A percentile compares a stretch with the other conserved stretches of the same genome.
These are phyloP conservation scores for Aspergillus ustus DNA, from an alignment of 2,329 filamentous ascomycete genomes.

Conservation along the genomic window DNA sequence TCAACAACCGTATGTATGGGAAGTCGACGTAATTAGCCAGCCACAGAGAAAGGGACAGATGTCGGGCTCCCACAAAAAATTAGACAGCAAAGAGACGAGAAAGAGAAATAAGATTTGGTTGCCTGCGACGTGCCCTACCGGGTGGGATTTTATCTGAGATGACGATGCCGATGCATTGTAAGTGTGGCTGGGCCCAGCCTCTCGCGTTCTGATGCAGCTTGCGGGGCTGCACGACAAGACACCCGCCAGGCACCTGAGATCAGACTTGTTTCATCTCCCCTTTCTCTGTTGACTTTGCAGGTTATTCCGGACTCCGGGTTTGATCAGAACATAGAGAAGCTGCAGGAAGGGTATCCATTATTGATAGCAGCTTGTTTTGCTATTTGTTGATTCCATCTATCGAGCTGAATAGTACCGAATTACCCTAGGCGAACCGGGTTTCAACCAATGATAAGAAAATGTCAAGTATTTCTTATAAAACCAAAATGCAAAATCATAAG, in stretches of 20 bases:
- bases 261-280: not conserved
- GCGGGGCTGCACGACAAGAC: slow-evolving; percentile 23
- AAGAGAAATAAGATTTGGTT: slow-evolving; percentile 3
- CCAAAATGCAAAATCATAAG: not conserved
- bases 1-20: slow-evolving; percentile 13
- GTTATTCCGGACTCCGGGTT: not conserved
- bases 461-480: not conserved
- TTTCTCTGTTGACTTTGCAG: not conserved
- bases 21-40: not conserved
- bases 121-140: slow-evolving; percentile 13
- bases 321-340: not conserved
- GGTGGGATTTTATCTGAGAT: slow-evolving; percentile 19
- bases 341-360: not conserved
- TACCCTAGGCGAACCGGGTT: not conserved
- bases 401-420: not conserved
- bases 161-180: slow-evolving; percentile 17
- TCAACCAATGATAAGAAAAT: not conserved
- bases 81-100: not conserved
- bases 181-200: slow-evolving; percentile 27
- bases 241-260: slow-evolving; percentile 22
- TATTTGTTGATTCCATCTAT: not conserved
- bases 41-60: not conserved
- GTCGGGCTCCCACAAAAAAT: not conserved
- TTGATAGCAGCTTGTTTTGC: not conserved
- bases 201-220: slow-evolving; percentile 12